A percentile compares a stretch with the other conserved stretches of the same genome.
Evolutionary conservation across 345 rosid species (phyloP).

Genomic region (Chamaenerion angustifolium): DNA sequence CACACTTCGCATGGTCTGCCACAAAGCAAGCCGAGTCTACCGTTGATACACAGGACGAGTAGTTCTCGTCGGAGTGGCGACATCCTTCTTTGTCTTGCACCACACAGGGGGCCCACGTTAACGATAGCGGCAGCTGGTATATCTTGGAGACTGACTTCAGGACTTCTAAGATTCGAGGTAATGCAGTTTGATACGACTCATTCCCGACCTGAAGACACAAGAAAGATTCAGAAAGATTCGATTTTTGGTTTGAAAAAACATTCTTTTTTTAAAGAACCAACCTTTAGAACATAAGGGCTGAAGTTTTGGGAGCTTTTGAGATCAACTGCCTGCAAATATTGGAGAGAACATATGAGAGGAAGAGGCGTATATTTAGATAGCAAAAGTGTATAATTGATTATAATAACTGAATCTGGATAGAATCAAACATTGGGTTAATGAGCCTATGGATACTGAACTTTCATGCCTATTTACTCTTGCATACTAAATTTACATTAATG

Average conservation of each 20-base stretch:
- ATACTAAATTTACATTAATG: too few relatives aligned
- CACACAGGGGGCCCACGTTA: constrained; percentile 66
- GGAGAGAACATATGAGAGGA: constrained; percentile 2
- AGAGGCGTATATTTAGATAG: constrained; percentile 9
- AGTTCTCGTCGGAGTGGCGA: constrained; percentile 52
- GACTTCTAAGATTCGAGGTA: constrained; percentile 41
- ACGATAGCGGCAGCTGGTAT: constrained; percentile 57
- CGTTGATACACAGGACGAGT: constrained; percentile 42
- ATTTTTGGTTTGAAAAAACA: not conserved
- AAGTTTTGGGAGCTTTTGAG: constrained; percentile 52
- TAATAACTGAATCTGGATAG: constrained; percentile 5
- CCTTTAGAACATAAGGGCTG: constrained; percentile 39
- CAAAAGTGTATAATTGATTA: constrained; percentile 10
- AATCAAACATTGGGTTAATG: too few relatives aligned
- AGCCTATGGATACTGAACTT: too few relatives aligned
- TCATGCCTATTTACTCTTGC: too few relatives aligned
- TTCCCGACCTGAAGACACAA: constrained; percentile 27
- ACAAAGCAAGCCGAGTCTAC: constrained; percentile 52
- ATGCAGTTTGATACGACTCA: constrained; percentile 33
- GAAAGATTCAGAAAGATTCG: not conserved
- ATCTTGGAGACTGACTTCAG: constrained; percentile 45
- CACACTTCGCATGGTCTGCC: constrained; percentile 21
- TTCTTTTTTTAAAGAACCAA: constrained; percentile 1
- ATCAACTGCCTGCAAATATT: constrained; percentile 57
- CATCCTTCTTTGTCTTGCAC: constrained; percentile 55